These are phyloP conservation scores for Aureobasidium sp. DNA, from an alignment of 2,329 filamentous ascomycete genomes.

Conservation along the genomic window DNA sequence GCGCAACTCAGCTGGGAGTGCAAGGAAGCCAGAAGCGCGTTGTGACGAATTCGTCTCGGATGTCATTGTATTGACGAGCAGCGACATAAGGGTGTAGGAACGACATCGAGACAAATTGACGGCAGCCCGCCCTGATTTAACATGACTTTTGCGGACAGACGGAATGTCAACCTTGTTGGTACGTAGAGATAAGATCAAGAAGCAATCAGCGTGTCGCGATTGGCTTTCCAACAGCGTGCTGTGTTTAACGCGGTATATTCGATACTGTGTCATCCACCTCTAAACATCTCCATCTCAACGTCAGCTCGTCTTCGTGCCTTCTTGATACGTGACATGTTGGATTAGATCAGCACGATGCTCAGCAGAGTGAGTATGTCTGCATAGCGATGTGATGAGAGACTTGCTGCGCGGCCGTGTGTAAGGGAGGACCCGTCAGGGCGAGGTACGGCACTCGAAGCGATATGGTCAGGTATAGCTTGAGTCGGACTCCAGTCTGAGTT, in stretches of 20 bases:
- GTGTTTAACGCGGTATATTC: background rate
- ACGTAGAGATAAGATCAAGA: background rate
- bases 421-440: background rate
- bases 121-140: background rate
- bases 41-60: background rate
- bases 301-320: background rate
- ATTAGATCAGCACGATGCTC: no score
- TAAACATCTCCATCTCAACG: background rate
- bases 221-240: background rate
- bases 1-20: constrained; percentile 51
- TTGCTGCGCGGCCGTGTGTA: background rate
- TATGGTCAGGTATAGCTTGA: no score
- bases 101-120: background rate
- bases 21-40: constrained; percentile 28
- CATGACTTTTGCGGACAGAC: background rate
- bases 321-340: no score
- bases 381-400: background rate
- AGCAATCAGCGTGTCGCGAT: background rate
- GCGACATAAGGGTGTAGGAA: background rate
- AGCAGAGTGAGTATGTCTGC: no score
- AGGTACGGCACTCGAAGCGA: background rate
- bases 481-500: no score
- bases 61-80: background rate
- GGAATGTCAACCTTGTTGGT: background rate
- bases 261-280: background rate